Base-by-base conservation (phyloP, 192 early-diverging fungal genomes). In the Gonapodya prolifera region DNA sequence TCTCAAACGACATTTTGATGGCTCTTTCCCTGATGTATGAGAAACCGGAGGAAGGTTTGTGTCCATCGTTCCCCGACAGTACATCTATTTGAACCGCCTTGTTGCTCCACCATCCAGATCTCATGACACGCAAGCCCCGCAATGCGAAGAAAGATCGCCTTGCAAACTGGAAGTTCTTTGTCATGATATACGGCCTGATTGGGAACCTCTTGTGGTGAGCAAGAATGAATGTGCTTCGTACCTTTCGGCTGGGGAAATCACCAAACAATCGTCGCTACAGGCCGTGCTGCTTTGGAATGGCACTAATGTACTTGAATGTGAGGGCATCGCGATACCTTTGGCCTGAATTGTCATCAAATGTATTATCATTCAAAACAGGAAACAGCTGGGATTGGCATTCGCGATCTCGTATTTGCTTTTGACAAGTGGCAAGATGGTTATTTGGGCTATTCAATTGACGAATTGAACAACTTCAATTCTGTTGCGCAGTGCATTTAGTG, bases 151-250 rank as follows among this genome's bases (percentile, higher is more conserved):
- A 80, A 33, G 91, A 94, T 34, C 83, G 85, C 2, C 84, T 97
- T 31, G 89, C 91, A 34, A 86, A 92, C 75, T 78, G 74, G 34
- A 84, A 87, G 75, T 84, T 94, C 34, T 87, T 94, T 76, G 29
- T 84, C 0, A 92, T 94, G 34, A 89, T 91, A 8, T 97, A 95
- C 83, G 81, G 89, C 1, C 93, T 94, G 77, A 87, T 94, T 78
- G 94, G 94, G 2, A 70, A 89, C 17, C 84, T 91, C 75, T 86
- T 91, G 86, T 84, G 85, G 34, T 61, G 23, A 61, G 45, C 45
- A 61, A 61, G 45, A 61, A 61, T 61, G 45, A 8, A 16, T 61
- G 8, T 61, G 8, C 45, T 61, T 61, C 45, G 8, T 61, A 23
- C 45, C 23, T 61, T 61, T 61, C 45, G 8, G 45, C 45, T 23